Base-by-base conservation (phyloP, 2,329 filamentous ascomycete species). In the Aspergillus proliferans region DNA sequence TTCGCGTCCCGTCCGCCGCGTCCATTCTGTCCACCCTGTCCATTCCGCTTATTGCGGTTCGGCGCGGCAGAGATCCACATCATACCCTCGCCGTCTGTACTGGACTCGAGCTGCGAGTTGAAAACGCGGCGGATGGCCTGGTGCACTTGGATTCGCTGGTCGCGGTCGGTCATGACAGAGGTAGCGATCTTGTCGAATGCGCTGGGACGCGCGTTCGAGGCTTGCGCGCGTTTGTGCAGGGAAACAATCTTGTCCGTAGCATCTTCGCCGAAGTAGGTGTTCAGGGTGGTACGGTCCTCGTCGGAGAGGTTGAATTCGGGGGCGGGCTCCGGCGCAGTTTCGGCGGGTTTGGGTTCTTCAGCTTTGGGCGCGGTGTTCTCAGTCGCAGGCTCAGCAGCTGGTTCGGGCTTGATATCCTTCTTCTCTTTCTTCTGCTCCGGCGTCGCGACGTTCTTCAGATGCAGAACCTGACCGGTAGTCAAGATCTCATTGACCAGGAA, bases 401-500 rank as follows among this genome's bases (percentile, higher is more conserved):
- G 50, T n/a, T 30, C 49, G 14, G 51, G 40, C 15, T 52, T 6
- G 12, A 47, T 47, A 30, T 50, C 18, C 14, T 54, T 51, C 1
- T 52, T 40, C 7, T 53, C 47, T 24, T 52, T 47, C 7, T 47
- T n/a, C 38, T 58, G 52, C 12, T 51, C 43, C 0, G 68, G 67
- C 6, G 61, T 60, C 15, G 60, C 57, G 14, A 78, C 68, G 47
- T 75, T 78, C 49, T 69, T 76, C 44, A 96, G 74, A 67, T 92
- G 88, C 46, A 93, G 68, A 12, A 95, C 87, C 47, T 83, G 71
- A 14, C 90, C 90, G 61, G 86, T 81, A 26, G 84, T 83, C 18
- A 80, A 74, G 53, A 96, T 92, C 69, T 96, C 91, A 63, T 95
- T 91, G 59, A 96, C 91, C 58, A 93, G 76, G 61, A 96, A 96